Evolutionary conservation across 2,329 filamentous ascomycete genomes (phyloP), one percentile per base, ranked within the genome.

Genomic region (Diaporthe ampelina): DNA sequence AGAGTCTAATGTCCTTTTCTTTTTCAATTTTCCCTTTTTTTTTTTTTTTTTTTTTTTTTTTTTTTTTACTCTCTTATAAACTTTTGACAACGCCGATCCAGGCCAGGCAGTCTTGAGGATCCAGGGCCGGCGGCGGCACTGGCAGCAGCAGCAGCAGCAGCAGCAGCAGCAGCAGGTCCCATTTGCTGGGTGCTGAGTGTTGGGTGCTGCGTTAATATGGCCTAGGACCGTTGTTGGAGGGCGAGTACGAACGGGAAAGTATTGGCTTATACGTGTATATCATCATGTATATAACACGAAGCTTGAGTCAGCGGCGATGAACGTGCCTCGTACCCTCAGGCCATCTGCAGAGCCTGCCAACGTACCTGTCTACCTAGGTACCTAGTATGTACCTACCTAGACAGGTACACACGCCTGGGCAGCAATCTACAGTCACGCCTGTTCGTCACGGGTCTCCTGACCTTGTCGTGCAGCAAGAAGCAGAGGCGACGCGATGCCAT

Each of bases 381-480:
- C n/a, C n/a, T n/a, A n/a, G n/a, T n/a, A n/a, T n/a, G n/a, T n/a
- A n/a, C n/a, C n/a, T n/a, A n/a, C n/a, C n/a, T n/a, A n/a, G n/a
- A n/a, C n/a, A n/a, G n/a, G n/a, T n/a, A n/a, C n/a, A n/a, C n/a
- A n/a, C n/a, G n/a, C n/a, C n/a, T n/a, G 29, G 50, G 45, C 61
- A 37, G 61, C 37, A 52, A 52, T 52, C 8, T 29, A 67, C 61
- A 52, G 61, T 37, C 61, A 67, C 52, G 61, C 61, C 32, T 52
- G 61, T 45, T 52, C 29, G 61, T 67, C 61, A 52, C 45, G 61
- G 63, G 63, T 68, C 63, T 68, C 29, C 63, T 54, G 63, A 54
- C 63, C 48, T 68, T n/a, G 63, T 68, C n/a, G 63, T 54, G 63
- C 63, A 54, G 63, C 48, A 68, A 35, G 48, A 68, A 54, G 48